phyloP scores from a whole-genome alignment of 73 alveolate species.

The Tetrahymena malaccensis region DNA sequence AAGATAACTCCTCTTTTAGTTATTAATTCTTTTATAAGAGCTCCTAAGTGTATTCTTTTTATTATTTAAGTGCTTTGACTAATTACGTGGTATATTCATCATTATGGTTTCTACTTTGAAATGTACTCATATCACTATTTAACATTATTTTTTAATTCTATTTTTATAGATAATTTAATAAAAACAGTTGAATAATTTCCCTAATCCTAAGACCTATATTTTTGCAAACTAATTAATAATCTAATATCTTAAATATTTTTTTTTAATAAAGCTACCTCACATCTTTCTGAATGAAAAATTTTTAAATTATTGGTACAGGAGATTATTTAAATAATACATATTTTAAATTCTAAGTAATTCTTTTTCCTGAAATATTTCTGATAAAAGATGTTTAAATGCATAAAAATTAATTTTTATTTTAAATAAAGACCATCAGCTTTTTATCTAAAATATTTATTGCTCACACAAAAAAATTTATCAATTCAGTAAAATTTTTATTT shows the following conservation, averaged over 20 bases:
- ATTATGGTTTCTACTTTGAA: background rate
- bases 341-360: background rate
- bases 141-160: background rate
- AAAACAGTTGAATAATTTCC: background rate
- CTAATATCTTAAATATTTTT: background rate
- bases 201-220: background rate
- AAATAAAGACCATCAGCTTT: background rate
- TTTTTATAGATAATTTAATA: background rate
- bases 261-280: background rate
- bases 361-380: background rate
- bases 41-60: background rate
- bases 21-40: background rate
- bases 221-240: background rate
- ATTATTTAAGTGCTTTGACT: background rate
- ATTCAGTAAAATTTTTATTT: too few relatives aligned
- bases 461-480: too few relatives aligned
- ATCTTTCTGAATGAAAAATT: background rate
- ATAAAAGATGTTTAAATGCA: background rate
- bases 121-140: background rate
- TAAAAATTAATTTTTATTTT: background rate
- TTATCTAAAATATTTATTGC: background rate
- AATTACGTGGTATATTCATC: background rate
- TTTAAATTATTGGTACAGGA: background rate
- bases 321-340: background rate
- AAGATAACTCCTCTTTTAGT: background rate